Base-by-base conservation (phyloP, 306 rosid species). In the Prunus armeniaca region DNA sequence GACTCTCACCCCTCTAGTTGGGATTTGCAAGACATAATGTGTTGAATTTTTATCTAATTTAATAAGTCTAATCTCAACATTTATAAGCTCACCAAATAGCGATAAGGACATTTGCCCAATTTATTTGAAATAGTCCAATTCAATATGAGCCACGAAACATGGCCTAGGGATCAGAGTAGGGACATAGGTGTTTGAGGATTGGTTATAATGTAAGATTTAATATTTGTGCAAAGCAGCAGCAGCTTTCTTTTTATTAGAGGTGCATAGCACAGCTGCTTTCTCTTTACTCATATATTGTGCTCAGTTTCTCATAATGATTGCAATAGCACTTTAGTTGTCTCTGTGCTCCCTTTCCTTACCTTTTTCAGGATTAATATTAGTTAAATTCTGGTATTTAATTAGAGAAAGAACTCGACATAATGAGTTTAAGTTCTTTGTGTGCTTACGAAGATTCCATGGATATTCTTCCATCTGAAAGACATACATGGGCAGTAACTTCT, bases 401-500 rank as follows among this genome's bases (percentile, higher is more conserved):
- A 45, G 54, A 73, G 28, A 50, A 28, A 50, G 18, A 9, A 10
- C 13, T 13, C 56, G 57, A 57, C 67, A 46, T 45, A 73, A 43
- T 58, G 68, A 60, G 68, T 52, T 18, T 52, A 51, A 30, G 50
- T 71, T 52, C 20, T 51, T n/a, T 3, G 75, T 61, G 77, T 61
- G 77, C 77, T 14, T 43, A 18, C 0, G 7, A 47, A 60, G 57
- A 73, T 61, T 57, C 47, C 69, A 61, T 17, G 77, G 57, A 61
- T 73, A 73, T 61, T 72, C 67, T 57, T 72, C 66, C 32, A 41
- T 24, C 8, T 32, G 38, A 5, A 32, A 32, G 7, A 32, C 38
- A 32, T 32, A 5, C 38, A 32, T 32, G 38, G 38, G 38, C 38
- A 0, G 38, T 5, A 7, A 32, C 38, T 32, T 32, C 7, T 32